Percentiles rank a stretch among this genome's conserved stretches.
These are phyloP conservation scores for Paramecium pentaurelia DNA, from an alignment of 73 alveolate genomes.

Conservation along the genomic window DNA sequence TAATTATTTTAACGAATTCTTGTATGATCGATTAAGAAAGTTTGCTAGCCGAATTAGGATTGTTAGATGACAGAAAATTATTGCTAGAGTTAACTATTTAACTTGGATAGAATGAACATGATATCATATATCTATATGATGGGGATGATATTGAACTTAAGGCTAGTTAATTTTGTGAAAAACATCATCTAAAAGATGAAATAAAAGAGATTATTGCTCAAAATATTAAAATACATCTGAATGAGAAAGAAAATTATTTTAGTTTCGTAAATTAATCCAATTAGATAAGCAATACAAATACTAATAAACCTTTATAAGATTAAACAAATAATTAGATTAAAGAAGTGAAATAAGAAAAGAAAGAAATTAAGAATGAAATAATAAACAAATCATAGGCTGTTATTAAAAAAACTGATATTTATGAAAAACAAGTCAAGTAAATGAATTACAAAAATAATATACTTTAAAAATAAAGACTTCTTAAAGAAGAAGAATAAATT, in stretches of 20 bases:
- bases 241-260: constrained; percentile 33
- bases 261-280: constrained; percentile 14
- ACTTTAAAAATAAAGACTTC: not conserved
- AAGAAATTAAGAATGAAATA: not conserved
- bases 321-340: not conserved
- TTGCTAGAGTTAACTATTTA: not conserved
- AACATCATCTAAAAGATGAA: not conserved
- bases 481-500: not conserved
- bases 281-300: not conserved
- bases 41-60: constrained; percentile 1
- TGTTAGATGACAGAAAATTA: not conserved
- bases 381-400: not conserved
- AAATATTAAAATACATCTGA: not conserved
- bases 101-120: not conserved
- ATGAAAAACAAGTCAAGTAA: constrained; percentile 17
- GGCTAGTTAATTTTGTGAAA: not conserved
- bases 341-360: not conserved
- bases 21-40: constrained; percentile 27
- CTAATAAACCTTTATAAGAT: not conserved
- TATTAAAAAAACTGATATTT: not conserved
- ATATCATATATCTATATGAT: constrained; percentile 7
- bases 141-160: not conserved
- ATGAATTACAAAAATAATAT: not conserved
- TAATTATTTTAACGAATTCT: constrained; percentile 31
- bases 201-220: not conserved